phyloP scores from a whole-genome alignment of 768 basidiomycete genomes.

The Russula emetica region DNA sequence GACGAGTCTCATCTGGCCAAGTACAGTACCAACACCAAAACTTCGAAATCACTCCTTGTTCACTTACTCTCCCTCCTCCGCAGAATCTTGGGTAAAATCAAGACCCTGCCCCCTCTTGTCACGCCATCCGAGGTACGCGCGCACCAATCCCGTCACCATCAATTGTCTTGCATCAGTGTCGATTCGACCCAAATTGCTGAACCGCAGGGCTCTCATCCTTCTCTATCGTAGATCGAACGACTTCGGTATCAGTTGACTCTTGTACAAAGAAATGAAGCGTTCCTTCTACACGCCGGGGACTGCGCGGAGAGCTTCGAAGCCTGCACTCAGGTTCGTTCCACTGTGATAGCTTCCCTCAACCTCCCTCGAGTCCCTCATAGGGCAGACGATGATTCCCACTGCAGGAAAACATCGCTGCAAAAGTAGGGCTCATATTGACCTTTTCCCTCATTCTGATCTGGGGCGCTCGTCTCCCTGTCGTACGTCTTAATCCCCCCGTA shows the following conservation, averaged over 20 bases:
- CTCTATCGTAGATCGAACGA: constrained; percentile 60
- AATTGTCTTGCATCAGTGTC: not conserved
- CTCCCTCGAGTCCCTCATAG: not conserved
- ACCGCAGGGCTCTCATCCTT: not conserved
- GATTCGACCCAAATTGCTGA: not conserved
- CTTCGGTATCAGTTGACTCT: constrained; percentile 73
- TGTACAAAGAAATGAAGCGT: constrained; percentile 84
- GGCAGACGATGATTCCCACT: not conserved
- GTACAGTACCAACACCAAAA: not conserved
- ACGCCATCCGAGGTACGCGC: constrained; percentile 80
- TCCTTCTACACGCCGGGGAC: constrained; percentile 95
- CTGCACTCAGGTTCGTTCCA: constrained; percentile 68
- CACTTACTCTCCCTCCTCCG: not conserved
- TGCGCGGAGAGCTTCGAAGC: constrained; percentile 96
- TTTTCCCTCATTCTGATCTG: constrained; percentile 89
- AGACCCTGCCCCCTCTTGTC: constrained; percentile 81
- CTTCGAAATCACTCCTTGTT: not conserved
- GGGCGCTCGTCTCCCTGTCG: constrained; percentile 91
- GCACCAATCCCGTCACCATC: not conserved
- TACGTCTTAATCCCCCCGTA: constrained; percentile 37
- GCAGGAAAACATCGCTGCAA: constrained; percentile 81
- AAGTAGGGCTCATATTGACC: constrained; percentile 87
- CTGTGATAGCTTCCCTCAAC: not conserved
- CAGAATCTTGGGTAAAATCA: constrained; percentile 77
- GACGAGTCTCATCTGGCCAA: constrained; percentile 37